Evolutionary conservation across 805 yeast species (phyloP).

Genomic region (Suhomyces canberraensis): DNA sequence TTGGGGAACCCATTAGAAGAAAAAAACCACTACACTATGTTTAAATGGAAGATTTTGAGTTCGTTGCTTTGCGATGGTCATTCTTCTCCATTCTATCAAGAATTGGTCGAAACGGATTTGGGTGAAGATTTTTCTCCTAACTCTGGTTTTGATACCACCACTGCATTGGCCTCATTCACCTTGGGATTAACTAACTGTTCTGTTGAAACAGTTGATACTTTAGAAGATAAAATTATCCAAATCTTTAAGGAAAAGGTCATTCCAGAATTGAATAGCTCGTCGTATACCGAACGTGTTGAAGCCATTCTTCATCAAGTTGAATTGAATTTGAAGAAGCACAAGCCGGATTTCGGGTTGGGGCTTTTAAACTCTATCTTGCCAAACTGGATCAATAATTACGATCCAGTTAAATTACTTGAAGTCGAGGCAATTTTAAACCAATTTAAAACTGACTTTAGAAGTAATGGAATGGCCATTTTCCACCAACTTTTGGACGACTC

Average conservation of each 20-base stretch:
- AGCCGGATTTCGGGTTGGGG: constrained; percentile 84
- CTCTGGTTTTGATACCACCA: constrained; percentile 80
- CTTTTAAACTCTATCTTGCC: constrained; percentile 73
- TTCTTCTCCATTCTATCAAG: constrained; percentile 83
- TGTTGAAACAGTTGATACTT: constrained; percentile 39
- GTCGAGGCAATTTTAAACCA: constrained; percentile 57
- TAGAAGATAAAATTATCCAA: constrained; percentile 46
- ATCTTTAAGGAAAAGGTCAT: constrained; percentile 44
- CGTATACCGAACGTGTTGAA: constrained; percentile 50
- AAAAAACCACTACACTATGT: constrained; percentile 53
- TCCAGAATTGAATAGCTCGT: constrained; percentile 26
- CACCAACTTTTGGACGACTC: constrained; percentile 53
- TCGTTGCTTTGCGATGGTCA: constrained; percentile 84
- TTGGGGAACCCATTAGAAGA: constrained; percentile 68
- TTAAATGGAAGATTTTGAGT: constrained; percentile 67
- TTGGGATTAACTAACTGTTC: constrained; percentile 80
- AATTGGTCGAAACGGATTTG: constrained; percentile 77
- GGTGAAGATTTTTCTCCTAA: constrained; percentile 87
- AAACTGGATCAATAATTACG: constrained; percentile 79
- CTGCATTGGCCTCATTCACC: constrained; percentile 74
- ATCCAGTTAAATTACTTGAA: constrained; percentile 66
- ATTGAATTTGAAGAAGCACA: constrained; percentile 77
- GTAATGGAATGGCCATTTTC: constrained; percentile 52
- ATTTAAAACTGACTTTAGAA: constrained; percentile 60
- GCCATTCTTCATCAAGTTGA: constrained; percentile 90